Percentiles rank a stretch among this genome's conserved stretches.
phyloP scores from a whole-genome alignment of 495 filamentous ascomycete species.

The Xylaria cubensis region DNA sequence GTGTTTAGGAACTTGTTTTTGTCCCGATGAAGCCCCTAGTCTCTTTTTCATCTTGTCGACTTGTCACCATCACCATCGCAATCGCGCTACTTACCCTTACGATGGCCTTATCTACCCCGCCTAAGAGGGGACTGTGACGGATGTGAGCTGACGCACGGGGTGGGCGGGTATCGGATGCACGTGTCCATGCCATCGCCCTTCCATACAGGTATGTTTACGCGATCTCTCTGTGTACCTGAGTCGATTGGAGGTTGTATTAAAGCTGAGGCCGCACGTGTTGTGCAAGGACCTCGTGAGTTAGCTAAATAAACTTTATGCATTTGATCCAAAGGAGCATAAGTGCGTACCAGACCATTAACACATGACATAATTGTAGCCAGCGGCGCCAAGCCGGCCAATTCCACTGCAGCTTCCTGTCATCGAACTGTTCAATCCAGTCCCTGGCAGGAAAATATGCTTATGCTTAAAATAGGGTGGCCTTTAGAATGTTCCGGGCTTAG shows the following conservation, averaged over 20 bases:
- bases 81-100: neutral
- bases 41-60: neutral
- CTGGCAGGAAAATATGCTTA: constrained; percentile 7
- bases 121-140: constrained; percentile 7
- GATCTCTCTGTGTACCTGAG: neutral
- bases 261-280: constrained; percentile 8
- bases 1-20: constrained; percentile 20
- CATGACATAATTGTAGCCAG: neutral
- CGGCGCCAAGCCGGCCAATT: constrained; percentile 24
- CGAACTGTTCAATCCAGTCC: constrained; percentile 1
- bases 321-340: neutral
- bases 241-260: constrained; percentile 12
- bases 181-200: neutral
- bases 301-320: neutral
- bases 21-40: neutral
- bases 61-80: neutral
- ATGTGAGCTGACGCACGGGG: neutral
- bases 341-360: neutral
- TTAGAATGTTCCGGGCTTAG: constrained; percentile 14
- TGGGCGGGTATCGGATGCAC: neutral
- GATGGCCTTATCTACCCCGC: constrained; percentile 18
- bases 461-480: constrained; percentile 22
- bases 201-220: neutral
- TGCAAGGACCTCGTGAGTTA: constrained; percentile 2
- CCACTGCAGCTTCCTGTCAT: constrained; percentile 17